Evolutionary conservation across 805 yeast species (phyloP).

Genomic region (Ogataea corticis): DNA sequence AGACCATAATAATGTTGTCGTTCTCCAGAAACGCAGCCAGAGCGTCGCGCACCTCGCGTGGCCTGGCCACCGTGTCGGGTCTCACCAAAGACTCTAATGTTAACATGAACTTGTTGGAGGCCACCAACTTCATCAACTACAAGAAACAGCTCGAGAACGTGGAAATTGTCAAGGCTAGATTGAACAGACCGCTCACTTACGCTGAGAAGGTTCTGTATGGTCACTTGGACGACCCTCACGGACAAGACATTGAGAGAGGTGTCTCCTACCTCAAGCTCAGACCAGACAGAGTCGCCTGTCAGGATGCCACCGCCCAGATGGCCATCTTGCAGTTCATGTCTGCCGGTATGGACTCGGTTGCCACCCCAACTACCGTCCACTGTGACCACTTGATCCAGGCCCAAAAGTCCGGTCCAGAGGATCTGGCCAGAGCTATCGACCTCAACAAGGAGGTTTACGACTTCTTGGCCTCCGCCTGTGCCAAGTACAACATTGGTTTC

Average conservation of each 20-base stretch:
- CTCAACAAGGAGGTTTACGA: constrained; percentile 95
- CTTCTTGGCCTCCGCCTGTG: constrained; percentile 89
- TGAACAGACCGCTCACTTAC: constrained; percentile 80
- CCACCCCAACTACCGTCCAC: constrained; percentile 94
- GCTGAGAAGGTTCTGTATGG: constrained; percentile 95
- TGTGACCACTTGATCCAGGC: constrained; percentile 99
- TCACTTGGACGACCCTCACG: constrained; percentile 87
- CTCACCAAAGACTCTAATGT: constrained; percentile 57
- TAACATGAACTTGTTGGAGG: constrained; percentile 60
- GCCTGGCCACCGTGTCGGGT: constrained; percentile 51
- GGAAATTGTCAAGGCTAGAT: constrained; percentile 70
- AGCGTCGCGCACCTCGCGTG: constrained; percentile 38
- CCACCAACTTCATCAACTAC: constrained; percentile 85
- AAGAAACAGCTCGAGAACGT: constrained; percentile 88
- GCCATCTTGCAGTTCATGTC: constrained; percentile 99
- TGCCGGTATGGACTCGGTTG: constrained; percentile 83
- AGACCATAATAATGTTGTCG: constrained; percentile 28
- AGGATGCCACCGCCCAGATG: constrained; percentile 99
- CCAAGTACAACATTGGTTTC: constrained; percentile 93
- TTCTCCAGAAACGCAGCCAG: constrained; percentile 31
- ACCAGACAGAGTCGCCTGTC: constrained; percentile 99
- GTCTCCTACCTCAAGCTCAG: constrained; percentile 84
- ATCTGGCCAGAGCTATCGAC: constrained; percentile 75
- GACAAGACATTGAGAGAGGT: constrained; percentile 74
- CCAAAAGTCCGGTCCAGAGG: constrained; percentile 85